phyloP scores from a whole-genome alignment of 257 asterid genomes.

The Gentiana dahurica region DNA sequence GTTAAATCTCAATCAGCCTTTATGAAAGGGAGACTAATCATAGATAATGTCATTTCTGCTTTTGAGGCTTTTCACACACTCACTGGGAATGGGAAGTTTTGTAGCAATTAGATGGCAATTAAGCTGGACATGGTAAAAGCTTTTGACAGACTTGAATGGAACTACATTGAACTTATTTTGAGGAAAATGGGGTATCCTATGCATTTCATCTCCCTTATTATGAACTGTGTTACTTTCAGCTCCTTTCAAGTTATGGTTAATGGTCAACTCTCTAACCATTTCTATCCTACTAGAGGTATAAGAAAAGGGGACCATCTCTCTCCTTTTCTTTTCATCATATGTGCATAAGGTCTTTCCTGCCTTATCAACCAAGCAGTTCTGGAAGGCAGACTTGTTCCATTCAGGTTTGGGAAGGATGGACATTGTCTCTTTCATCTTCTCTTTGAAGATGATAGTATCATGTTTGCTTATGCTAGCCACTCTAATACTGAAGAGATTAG shows the following conservation, averaged over 20 bases:
- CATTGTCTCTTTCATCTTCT: too few species aligned
- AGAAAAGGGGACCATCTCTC: not conserved
- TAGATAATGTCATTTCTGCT: too few species aligned
- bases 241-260: not conserved
- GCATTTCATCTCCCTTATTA: not conserved
- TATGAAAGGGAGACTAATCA: too few species aligned
- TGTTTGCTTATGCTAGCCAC: too few species aligned
- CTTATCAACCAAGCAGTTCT: too few species aligned
- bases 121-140: not conserved
- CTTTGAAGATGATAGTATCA: too few species aligned
- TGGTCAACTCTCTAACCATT: not conserved
- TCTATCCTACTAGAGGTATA: not conserved
- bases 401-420: not conserved
- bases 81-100: too few species aligned
- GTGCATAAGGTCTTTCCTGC: not conserved
- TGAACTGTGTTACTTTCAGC: not conserved
- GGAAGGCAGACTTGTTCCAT: not conserved
- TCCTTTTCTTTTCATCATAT: not conserved
- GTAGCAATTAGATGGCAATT: not conserved
- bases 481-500: too few species aligned
- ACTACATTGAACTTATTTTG: not conserved
- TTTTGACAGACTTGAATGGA: not conserved
- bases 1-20: too few species aligned
- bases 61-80: too few species aligned
- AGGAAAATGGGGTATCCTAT: not conserved